These are phyloP conservation scores for Calendula officinalis DNA, from an alignment of 129 eudicot species.

Conservation along the genomic window DNA sequence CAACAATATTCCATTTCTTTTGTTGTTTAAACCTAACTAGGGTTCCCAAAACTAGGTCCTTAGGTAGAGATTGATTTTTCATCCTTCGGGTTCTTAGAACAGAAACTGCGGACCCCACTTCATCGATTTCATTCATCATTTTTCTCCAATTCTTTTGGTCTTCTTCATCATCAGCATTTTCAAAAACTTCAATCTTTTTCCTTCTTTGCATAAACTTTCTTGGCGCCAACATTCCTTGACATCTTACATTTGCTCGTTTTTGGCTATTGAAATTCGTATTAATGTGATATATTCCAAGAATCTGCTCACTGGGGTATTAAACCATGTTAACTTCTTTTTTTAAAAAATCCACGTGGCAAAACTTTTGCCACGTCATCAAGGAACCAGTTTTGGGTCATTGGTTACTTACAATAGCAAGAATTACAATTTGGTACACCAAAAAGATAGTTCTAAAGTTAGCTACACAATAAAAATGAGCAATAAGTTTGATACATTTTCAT, in stretches of 20 bases:
- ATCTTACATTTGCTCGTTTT: slow-evolving; percentile 56
- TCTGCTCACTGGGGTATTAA: slow-evolving; percentile 51
- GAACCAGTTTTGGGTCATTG: no score
- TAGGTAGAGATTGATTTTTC: slow-evolving; percentile 67
- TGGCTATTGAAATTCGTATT: slow-evolving; percentile 43
- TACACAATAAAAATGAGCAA: no score
- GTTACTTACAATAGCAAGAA: no score
- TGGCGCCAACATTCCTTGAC: slow-evolving; percentile 87
- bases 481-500: neutral
- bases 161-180: slow-evolving; percentile 77
- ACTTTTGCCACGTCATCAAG: neutral
- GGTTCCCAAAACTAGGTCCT: slow-evolving; percentile 81
- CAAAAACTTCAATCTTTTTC: slow-evolving; percentile 66
- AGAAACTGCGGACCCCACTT: slow-evolving; percentile 66
- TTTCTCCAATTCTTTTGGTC: slow-evolving; percentile 89
- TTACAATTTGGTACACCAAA: no score
- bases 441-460: no score
- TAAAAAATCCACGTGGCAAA: neutral
- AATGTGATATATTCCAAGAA: slow-evolving; percentile 30
- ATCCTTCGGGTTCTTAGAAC: slow-evolving; percentile 62
- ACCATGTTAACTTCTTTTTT: slow-evolving; percentile 1
- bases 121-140: slow-evolving; percentile 88
- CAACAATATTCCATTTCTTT: slow-evolving; percentile 94
- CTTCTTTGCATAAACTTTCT: slow-evolving; percentile 94
- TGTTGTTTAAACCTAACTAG: slow-evolving; percentile 86